Evolutionary conservation across 139 green algal genomes (phyloP).

Genomic region (Desmodesmus armatus): DNA sequence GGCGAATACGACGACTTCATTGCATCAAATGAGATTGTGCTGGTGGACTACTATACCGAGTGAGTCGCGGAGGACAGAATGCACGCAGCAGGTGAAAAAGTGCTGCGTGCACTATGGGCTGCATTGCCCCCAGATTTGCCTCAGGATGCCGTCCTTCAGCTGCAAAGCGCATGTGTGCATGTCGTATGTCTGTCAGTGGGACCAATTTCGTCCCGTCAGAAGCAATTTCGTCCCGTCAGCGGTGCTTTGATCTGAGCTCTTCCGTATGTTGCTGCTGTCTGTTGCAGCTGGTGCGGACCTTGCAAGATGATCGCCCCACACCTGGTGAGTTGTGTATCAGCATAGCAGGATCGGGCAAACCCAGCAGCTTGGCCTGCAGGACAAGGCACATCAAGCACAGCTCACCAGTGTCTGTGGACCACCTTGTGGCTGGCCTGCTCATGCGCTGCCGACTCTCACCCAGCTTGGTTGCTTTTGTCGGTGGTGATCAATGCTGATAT

Average conservation of each 20-base stretch:
- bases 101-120: no score
- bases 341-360: not conserved
- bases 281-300: constrained; percentile 28
- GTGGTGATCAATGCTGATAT: not conserved
- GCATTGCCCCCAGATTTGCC: no score
- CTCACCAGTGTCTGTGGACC: no score
- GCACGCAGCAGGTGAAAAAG: not conserved
- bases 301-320: constrained; percentile 22
- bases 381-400: not conserved
- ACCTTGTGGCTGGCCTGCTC: not conserved
- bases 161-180: no score
- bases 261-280: not conserved
- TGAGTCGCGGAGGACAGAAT: not conserved
- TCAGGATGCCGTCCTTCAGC: no score
- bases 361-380: not conserved
- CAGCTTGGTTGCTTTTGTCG: not conserved
- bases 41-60: constrained; percentile 42
- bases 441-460: not conserved
- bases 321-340: not conserved
- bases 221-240: no score
- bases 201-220: no score
- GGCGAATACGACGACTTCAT: constrained; percentile 5
- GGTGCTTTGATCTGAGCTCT: no score
- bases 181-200: no score
- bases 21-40: constrained; percentile 14